phyloP scores from a whole-genome alignment of 768 basidiomycete species.

The Podaxis mareebaensis region DNA sequence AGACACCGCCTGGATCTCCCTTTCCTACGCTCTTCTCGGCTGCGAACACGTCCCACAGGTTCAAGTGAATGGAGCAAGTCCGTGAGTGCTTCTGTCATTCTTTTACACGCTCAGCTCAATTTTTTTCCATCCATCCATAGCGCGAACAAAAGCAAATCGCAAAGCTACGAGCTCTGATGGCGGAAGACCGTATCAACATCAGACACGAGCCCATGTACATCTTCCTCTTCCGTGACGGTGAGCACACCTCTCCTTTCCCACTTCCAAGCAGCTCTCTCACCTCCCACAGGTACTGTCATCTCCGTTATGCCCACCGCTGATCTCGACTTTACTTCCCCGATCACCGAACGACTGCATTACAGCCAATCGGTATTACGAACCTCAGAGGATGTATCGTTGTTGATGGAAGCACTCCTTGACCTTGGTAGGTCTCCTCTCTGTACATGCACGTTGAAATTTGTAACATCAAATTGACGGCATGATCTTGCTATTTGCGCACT shows the following conservation, averaged over 20 bases:
- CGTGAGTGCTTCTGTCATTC: conserved; percentile 19
- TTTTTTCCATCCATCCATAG: not conserved
- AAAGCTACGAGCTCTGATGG: conserved; percentile 34
- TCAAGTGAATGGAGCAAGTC: conserved; percentile 28
- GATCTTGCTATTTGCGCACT: not conserved
- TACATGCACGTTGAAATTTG: not conserved
- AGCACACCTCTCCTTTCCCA: conserved; percentile 9
- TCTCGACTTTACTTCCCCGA: conserved; percentile 52
- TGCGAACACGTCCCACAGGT: conserved; percentile 21
- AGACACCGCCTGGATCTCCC: not conserved
- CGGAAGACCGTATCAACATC: conserved; percentile 56
- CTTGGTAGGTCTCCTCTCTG: conserved; percentile 27
- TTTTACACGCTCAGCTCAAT: not conserved
- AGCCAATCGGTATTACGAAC: conserved; percentile 60
- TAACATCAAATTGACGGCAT: not conserved
- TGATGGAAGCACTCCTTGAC: conserved; percentile 66
- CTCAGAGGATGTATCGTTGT: conserved; percentile 60
- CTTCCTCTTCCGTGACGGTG: conserved; percentile 64
- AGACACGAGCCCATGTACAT: conserved; percentile 61
- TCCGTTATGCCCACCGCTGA: conserved; percentile 51
- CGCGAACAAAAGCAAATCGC: conserved; percentile 20
- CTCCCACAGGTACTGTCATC: conserved; percentile 52
- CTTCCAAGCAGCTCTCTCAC: not conserved
- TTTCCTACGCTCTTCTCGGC: not conserved
- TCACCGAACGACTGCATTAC: conserved; percentile 55